Evolutionary conservation across 768 basidiomycete species (phyloP).

Genomic region (Auricularia cornea): DNA sequence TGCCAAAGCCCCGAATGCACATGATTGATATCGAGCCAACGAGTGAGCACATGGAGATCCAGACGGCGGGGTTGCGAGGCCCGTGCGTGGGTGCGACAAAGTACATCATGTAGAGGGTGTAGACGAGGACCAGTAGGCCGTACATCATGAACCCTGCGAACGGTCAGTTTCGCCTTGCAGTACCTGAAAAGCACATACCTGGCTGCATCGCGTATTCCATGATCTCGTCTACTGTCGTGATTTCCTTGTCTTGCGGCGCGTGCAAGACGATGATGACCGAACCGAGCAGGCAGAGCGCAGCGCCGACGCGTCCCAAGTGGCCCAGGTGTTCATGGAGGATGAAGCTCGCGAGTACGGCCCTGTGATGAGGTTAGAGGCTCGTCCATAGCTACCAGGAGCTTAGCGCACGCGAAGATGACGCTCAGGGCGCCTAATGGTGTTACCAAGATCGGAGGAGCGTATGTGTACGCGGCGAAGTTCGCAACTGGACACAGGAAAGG

Average conservation of each 20-base stretch:
- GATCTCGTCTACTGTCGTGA: constrained; percentile 41
- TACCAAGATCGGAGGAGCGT: constrained; percentile 40
- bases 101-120: constrained; percentile 35
- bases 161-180: constrained; percentile 4
- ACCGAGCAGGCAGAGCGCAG: constrained; percentile 27
- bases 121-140: constrained; percentile 27
- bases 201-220: constrained; percentile 35
- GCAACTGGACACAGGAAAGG: constrained; percentile 23
- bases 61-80: constrained; percentile 37
- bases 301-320: constrained; percentile 26
- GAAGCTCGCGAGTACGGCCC: constrained; percentile 38
- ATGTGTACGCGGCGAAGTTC: constrained; percentile 42
- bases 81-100: constrained; percentile 34
- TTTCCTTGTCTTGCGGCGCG: constrained; percentile 40
- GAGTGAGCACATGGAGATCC: constrained; percentile 40
- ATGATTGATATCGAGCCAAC: constrained; percentile 41
- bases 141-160: constrained; percentile 32
- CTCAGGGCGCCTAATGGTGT: constrained; percentile 39
- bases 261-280: constrained; percentile 40
- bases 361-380: constrained; percentile 7
- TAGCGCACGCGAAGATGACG: constrained; percentile 36
- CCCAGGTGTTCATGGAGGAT: constrained; percentile 32
- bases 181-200: constrained; percentile 16
- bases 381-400: background rate
- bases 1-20: constrained; percentile 41